Conservation (phyloP, 2,329 filamentous ascomycete species). For the Ophiostoma novo-ulmi region DNA sequence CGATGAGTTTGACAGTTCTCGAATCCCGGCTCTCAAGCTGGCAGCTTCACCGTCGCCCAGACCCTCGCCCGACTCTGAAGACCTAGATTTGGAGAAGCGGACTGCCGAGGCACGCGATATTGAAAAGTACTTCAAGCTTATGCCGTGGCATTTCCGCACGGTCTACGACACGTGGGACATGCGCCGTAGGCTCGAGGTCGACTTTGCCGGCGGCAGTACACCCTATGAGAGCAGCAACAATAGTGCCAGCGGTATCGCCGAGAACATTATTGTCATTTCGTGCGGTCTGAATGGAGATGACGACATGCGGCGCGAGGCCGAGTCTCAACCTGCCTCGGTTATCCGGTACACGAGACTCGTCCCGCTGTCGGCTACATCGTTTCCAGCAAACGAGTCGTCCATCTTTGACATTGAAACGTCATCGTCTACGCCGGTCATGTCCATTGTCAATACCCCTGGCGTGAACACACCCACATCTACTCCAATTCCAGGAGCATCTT, state of each 20-base stretch:
- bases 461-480: background rate
- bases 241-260: conserved; percentile 58
- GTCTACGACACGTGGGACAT: conserved; percentile 87
- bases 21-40: conserved; percentile 55
- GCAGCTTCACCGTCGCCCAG: conserved; percentile 66
- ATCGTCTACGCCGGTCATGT: conserved; percentile 2
- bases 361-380: background rate
- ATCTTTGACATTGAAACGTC: conserved; percentile 26
- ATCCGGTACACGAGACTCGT: conserved; percentile 38
- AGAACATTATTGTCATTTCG: conserved; percentile 68
- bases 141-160: conserved; percentile 72
- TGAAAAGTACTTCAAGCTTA: conserved; percentile 65
- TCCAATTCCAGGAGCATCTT: background rate
- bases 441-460: conserved; percentile 5
- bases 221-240: conserved; percentile 44
- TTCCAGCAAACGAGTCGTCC: background rate
- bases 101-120: conserved; percentile 75
- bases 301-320: conserved; percentile 29
- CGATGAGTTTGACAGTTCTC: conserved; percentile 64
- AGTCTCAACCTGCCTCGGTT: conserved; percentile 45
- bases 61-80: conserved; percentile 69
- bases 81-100: conserved; percentile 64
- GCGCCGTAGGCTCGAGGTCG: conserved; percentile 76
- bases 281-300: conserved; percentile 50
- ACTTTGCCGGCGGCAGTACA: conserved; percentile 68